phyloP scores from a whole-genome alignment of 345 rosid species.

The Populus davidiana region DNA sequence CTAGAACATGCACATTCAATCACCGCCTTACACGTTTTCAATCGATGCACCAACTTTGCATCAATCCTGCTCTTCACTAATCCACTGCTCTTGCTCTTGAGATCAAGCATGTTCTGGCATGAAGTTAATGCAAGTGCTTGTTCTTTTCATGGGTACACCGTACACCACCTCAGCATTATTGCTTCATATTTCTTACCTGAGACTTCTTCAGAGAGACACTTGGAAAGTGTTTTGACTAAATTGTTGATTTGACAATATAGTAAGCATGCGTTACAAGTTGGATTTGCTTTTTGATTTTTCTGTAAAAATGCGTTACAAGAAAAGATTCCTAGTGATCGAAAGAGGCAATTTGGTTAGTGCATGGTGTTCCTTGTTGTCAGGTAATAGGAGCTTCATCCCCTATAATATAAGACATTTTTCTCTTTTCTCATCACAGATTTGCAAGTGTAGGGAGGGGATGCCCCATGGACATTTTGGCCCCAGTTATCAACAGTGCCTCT shows the following conservation, averaged over 20 bases:
- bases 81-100: neutral
- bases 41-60: neutral
- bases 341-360: conserved; percentile 1
- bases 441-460: conserved; percentile 19
- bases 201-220: conserved; percentile 8
- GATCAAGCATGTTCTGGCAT: conserved; percentile 1
- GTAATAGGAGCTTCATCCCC: conserved; percentile 4
- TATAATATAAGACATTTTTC: neutral
- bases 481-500: neutral
- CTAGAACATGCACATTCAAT: neutral
- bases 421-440: neutral
- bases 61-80: conserved; percentile 1
- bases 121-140: conserved; percentile 17
- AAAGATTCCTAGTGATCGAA: conserved; percentile 13
- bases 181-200: conserved; percentile 1
- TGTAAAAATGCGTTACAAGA: conserved; percentile 17
- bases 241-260: conserved; percentile 10
- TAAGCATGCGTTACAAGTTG: conserved; percentile 20
- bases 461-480: conserved; percentile 16
- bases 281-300: conserved; percentile 9
- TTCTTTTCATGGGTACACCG: conserved; percentile 15
- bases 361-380: neutral
- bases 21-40: neutral
- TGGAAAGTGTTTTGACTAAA: conserved; percentile 10
- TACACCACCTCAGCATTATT: conserved; percentile 5